Evolutionary conservation across 805 yeast genomes (phyloP).

Genomic region (Yamadazyma paraphyllophila): DNA sequence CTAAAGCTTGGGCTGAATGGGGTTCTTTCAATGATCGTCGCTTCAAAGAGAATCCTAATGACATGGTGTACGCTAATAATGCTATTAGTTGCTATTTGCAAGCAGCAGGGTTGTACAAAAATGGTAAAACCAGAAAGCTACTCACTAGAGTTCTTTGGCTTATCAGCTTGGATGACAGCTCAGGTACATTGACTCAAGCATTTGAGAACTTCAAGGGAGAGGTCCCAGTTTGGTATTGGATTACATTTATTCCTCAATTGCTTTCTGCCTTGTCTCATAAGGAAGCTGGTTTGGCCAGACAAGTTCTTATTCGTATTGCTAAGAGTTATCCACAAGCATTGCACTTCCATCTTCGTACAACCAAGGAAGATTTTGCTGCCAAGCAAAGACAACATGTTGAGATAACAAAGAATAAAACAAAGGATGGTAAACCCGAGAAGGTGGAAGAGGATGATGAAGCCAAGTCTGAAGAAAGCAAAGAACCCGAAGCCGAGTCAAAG

Average conservation of each 20-base stretch:
- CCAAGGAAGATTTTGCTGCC: slow-evolving; percentile 89
- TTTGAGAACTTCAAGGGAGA: slow-evolving; percentile 93
- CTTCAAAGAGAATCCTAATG: slow-evolving; percentile 78
- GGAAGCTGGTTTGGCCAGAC: slow-evolving; percentile 87
- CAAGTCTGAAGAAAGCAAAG: slow-evolving; percentile 5
- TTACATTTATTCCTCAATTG: slow-evolving; percentile 92
- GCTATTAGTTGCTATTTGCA: slow-evolving; percentile 95
- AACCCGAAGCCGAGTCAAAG: not conserved
- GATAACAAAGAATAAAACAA: slow-evolving; percentile 21
- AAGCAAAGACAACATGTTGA: slow-evolving; percentile 71
- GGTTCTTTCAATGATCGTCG: slow-evolving; percentile 91
- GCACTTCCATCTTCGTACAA: slow-evolving; percentile 92
- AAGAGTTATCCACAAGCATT: slow-evolving; percentile 96
- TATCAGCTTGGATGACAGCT: slow-evolving; percentile 82
- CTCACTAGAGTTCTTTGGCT: slow-evolving; percentile 92
- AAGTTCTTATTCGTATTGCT: slow-evolving; percentile 85
- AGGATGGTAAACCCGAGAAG: slow-evolving; percentile 6
- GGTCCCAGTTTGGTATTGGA: slow-evolving; percentile 99
- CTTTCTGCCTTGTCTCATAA: slow-evolving; percentile 85
- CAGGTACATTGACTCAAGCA: slow-evolving; percentile 78
- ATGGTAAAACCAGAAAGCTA: slow-evolving; percentile 82
- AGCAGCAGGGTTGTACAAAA: slow-evolving; percentile 95
- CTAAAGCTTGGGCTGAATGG: slow-evolving; percentile 99
- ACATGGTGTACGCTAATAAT: slow-evolving; percentile 81
- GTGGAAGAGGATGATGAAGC: slow-evolving; percentile 8